Percentiles rank a stretch among this genome's conserved stretches.
Conservation (phyloP, 2,329 filamentous ascomycete genomes). For the Fusarium camptoceras region DNA sequence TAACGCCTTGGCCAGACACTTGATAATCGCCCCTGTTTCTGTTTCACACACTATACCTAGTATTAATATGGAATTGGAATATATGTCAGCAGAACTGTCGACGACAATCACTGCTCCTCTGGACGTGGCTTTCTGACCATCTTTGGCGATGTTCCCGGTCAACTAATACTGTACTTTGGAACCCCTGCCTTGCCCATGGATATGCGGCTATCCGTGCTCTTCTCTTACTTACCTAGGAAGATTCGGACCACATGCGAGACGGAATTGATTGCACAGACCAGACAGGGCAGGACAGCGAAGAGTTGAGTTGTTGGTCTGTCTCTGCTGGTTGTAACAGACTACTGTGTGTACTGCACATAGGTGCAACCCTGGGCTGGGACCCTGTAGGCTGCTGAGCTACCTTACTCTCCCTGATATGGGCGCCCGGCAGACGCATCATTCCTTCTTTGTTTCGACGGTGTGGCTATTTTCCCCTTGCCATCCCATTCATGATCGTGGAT, state of each 20-base stretch:
- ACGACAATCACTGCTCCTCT: constrained; percentile 35
- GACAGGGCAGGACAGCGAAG: constrained; percentile 20
- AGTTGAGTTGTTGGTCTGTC: background rate
- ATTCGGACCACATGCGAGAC: constrained; percentile 28
- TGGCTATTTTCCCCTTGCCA: constrained; percentile 15
- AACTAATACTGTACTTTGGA: constrained; percentile 9
- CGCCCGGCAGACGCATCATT: constrained; percentile 29
- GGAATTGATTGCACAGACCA: constrained; percentile 36
- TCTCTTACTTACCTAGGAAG: constrained; percentile 24
- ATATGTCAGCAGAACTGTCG: constrained; percentile 1
- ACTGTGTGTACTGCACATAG: background rate
- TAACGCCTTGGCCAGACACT: constrained; percentile 15
- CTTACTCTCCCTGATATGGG: background rate
- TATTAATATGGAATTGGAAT: constrained; percentile 7
- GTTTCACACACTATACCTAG: background rate
- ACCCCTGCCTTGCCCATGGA: constrained; percentile 24
- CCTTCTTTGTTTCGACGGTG: constrained; percentile 22
- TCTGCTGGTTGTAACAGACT: background rate
- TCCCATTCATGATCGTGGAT: background rate
- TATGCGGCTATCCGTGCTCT: constrained; percentile 36
- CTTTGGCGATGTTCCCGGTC: constrained; percentile 22
- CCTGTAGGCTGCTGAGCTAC: background rate
- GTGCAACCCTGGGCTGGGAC: background rate
- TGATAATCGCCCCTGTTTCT: constrained; percentile 9
- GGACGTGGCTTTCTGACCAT: constrained; percentile 29